A percentile compares a stretch with the other conserved stretches of the same genome.
phyloP scores from a whole-genome alignment of 2,329 filamentous ascomycete species.

The Beauveria varroae region DNA sequence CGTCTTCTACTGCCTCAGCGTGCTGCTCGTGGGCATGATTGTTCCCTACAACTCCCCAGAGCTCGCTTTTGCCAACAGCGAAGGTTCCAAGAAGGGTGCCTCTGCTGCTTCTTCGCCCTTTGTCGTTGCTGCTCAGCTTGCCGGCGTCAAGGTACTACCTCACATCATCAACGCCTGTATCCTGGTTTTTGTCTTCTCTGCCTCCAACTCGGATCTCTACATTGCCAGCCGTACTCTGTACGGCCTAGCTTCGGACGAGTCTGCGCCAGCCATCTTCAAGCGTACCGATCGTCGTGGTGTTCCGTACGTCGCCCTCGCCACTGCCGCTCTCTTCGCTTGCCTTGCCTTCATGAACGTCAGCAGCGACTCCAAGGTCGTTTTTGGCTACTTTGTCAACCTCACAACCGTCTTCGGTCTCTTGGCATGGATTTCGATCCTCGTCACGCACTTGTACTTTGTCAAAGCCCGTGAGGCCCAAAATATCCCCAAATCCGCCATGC shows the following conservation, averaged over 20 bases:
- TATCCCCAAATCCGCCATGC: conserved; percentile 46
- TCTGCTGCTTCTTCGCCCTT: conserved; percentile 62
- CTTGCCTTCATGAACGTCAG: conserved; percentile 62
- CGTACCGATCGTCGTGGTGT: conserved; percentile 65
- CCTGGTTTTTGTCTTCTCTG: conserved; percentile 67
- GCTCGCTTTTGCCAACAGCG: conserved; percentile 50
- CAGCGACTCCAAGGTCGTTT: conserved; percentile 48
- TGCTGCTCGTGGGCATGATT: conserved; percentile 68
- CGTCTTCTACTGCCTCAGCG: conserved; percentile 69
- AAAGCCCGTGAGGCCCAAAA: conserved; percentile 54
- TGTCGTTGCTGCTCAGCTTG: conserved; percentile 62
- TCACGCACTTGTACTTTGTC: conserved; percentile 61
- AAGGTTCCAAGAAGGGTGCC: conserved; percentile 21
- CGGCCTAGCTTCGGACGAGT: conserved; percentile 62
- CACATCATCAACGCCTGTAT: conserved; percentile 69
- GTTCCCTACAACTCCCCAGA: conserved; percentile 61
- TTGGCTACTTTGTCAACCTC: conserved; percentile 60
- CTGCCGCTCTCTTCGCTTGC: conserved; percentile 55
- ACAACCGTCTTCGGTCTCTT: conserved; percentile 59
- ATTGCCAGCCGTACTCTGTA: conserved; percentile 67
- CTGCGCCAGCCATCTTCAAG: conserved; percentile 65
- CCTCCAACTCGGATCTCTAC: conserved; percentile 72
- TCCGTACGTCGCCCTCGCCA: conserved; percentile 56
- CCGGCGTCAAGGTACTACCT: conserved; percentile 54
- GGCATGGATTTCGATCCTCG: conserved; percentile 60